Evolutionary conservation across 805 yeast species (phyloP).

Genomic region (Scheffersomyces ergatensis): DNA sequence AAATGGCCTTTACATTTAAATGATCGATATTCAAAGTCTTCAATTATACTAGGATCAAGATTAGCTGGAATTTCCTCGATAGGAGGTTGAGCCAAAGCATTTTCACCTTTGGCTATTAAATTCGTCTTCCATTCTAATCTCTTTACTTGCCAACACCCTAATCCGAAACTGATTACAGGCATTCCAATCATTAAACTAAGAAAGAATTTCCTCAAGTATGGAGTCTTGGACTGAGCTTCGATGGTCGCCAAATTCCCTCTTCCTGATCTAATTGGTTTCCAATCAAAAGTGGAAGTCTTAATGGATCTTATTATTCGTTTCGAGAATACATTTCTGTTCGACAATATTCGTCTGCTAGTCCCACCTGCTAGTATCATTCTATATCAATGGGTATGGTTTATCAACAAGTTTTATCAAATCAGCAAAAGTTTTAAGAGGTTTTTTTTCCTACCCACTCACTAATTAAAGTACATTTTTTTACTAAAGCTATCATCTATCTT

Average conservation of each 20-base stretch:
- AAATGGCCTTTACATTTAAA: constrained; percentile 76
- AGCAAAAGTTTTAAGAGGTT: no score
- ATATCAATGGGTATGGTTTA: no score
- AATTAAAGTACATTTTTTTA: no score
- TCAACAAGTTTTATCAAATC: no score
- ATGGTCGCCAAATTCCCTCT: constrained; percentile 33
- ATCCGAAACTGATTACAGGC: constrained; percentile 80
- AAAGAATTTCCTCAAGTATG: constrained; percentile 35
- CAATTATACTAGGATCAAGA: constrained; percentile 62
- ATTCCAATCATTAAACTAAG: constrained; percentile 59
- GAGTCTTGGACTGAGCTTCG: constrained; percentile 37
- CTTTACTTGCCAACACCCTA: constrained; percentile 92
- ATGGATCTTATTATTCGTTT: constrained; percentile 19
- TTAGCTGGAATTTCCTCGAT: constrained; percentile 62
- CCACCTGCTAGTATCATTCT: no score
- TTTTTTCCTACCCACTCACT: no score
- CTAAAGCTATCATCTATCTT: no score
- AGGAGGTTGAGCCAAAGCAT: constrained; percentile 70
- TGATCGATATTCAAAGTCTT: constrained; percentile 77
- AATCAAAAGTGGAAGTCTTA: constrained; percentile 73
- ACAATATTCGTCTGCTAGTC: not conserved
- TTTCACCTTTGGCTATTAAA: constrained; percentile 79
- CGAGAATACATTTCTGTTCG: not conserved
- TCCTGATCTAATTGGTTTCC: constrained; percentile 71
- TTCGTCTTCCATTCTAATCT: constrained; percentile 86